Percentiles rank a stretch among this genome's conserved stretches.
phyloP scores from a whole-genome alignment of 352 stramenopile species.

The Phytophthora meadii region DNA sequence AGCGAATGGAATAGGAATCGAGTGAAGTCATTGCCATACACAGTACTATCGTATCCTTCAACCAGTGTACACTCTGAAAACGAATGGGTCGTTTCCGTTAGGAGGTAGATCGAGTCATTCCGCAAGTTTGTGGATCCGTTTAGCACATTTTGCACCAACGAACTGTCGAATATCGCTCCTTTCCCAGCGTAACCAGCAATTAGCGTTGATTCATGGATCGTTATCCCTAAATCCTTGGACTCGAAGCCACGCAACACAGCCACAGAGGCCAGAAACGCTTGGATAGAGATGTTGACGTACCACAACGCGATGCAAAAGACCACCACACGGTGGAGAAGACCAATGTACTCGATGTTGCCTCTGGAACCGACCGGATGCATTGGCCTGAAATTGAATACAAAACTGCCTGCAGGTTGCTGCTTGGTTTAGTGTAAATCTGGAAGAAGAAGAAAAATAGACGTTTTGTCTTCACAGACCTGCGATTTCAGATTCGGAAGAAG shows the following conservation, averaged over 20 bases:
- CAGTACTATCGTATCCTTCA: conserved; percentile 10
- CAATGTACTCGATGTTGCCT: conserved; percentile 3
- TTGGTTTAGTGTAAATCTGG: no score
- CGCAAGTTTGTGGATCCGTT: conserved; percentile 23
- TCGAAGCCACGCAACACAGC: conserved; percentile 26
- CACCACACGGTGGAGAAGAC: conserved; percentile 17
- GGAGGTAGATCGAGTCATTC: conserved; percentile 39
- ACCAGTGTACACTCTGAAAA: conserved; percentile 9
- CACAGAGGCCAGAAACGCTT: conserved; percentile 18
- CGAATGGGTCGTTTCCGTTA: conserved; percentile 17
- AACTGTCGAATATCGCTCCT: conserved; percentile 26
- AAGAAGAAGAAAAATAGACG: no score
- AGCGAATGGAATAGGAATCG: conserved; percentile 31
- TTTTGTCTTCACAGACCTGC: no score
- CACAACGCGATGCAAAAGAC: conserved; percentile 28
- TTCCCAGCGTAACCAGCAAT: conserved; percentile 31
- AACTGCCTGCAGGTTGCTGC: no score
- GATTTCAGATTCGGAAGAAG: no score
- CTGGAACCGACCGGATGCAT: no score
- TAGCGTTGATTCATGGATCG: conserved; percentile 9
- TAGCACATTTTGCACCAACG: conserved; percentile 28
- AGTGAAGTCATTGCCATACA: conserved; percentile 37
- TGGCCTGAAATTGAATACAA: no score
- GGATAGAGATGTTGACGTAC: conserved; percentile 29
- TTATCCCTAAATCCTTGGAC: conserved; percentile 18